A percentile compares a stretch with the other conserved stretches of the same genome.
These are phyloP conservation scores for Conoideocrella luteorostrata DNA, from an alignment of 2,329 filamentous ascomycete species.

Conservation along the genomic window DNA sequence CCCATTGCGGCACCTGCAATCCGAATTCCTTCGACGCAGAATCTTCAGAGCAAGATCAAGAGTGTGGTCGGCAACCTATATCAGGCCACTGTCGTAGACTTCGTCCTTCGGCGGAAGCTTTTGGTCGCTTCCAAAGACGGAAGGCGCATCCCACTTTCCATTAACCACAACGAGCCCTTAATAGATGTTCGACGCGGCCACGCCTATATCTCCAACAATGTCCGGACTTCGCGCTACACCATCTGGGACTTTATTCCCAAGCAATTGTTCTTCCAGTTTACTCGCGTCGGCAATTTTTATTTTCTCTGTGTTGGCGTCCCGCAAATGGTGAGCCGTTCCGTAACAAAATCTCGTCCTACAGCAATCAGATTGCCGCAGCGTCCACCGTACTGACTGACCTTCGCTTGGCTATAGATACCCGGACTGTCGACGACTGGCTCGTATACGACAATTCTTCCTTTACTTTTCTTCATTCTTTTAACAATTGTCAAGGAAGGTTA, in stretches of 20 bases:
- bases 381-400: neutral
- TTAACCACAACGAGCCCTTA: constrained; percentile 33
- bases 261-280: constrained; percentile 79
- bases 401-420: constrained; percentile 42
- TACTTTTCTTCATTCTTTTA: constrained; percentile 70
- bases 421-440: constrained; percentile 69
- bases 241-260: constrained; percentile 80
- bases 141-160: constrained; percentile 37
- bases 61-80: constrained; percentile 22
- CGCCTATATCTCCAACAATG: constrained; percentile 52
- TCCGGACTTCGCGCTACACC: constrained; percentile 78
- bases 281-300: constrained; percentile 80
- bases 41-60: constrained; percentile 11
- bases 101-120: constrained; percentile 58
- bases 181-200: constrained; percentile 44
- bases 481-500: constrained; percentile 84
- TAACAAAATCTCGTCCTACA: neutral
- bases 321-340: constrained; percentile 49
- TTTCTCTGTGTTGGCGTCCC: constrained; percentile 79
- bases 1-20: neutral
- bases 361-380: no score
- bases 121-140: constrained; percentile 69
- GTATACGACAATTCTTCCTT: constrained; percentile 67
- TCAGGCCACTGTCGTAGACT: constrained; percentile 34
- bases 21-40: neutral